Percentiles rank a stretch among this genome's conserved stretches.
phyloP scores from a whole-genome alignment of 2,329 filamentous ascomycete genomes.

The Epichloe aotearoae region DNA sequence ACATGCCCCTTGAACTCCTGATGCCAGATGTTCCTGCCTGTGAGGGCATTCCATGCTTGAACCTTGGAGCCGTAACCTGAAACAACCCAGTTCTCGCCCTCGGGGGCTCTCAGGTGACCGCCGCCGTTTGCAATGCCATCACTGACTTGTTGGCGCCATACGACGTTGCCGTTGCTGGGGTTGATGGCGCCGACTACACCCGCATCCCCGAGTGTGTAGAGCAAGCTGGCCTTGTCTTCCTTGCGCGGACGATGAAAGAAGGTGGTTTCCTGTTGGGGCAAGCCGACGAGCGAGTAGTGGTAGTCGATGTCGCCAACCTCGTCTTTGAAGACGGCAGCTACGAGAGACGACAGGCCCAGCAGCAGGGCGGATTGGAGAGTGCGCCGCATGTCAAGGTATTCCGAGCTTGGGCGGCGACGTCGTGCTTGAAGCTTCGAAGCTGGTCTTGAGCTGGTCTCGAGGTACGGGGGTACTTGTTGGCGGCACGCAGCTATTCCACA shows the following conservation, averaged over 20 bases:
- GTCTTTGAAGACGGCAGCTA: slow-evolving; percentile 66
- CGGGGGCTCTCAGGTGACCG: slow-evolving; percentile 56
- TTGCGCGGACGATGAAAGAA: slow-evolving; percentile 86
- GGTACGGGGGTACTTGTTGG: too few relatives aligned
- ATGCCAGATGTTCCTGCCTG: slow-evolving; percentile 69
- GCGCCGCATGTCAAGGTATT: slow-evolving; percentile 20
- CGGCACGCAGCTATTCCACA: too few relatives aligned
- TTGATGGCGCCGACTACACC: slow-evolving; percentile 78
- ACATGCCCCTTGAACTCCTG: slow-evolving; percentile 44
- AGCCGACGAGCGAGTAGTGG: slow-evolving; percentile 77
- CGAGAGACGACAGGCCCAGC: slow-evolving; percentile 26
- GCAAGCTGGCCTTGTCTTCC: slow-evolving; percentile 71
- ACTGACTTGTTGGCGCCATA: slow-evolving; percentile 75
- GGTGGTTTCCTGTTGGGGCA: slow-evolving; percentile 69
- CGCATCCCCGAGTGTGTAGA: slow-evolving; percentile 83
- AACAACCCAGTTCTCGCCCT: slow-evolving; percentile 65
- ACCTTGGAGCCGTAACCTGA: slow-evolving; percentile 59
- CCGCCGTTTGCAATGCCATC: slow-evolving; percentile 31
- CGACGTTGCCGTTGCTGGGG: slow-evolving; percentile 66
- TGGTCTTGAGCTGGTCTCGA: neutral
- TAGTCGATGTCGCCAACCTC: slow-evolving; percentile 89
- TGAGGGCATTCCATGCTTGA: slow-evolving; percentile 70
- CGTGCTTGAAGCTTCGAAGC: slow-evolving; percentile 4
- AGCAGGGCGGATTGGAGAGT: slow-evolving; percentile 23
- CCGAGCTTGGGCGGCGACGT: slow-evolving; percentile 2